phyloP scores from a whole-genome alignment of 73 alveolate species.

The Stentor coeruleus region DNA sequence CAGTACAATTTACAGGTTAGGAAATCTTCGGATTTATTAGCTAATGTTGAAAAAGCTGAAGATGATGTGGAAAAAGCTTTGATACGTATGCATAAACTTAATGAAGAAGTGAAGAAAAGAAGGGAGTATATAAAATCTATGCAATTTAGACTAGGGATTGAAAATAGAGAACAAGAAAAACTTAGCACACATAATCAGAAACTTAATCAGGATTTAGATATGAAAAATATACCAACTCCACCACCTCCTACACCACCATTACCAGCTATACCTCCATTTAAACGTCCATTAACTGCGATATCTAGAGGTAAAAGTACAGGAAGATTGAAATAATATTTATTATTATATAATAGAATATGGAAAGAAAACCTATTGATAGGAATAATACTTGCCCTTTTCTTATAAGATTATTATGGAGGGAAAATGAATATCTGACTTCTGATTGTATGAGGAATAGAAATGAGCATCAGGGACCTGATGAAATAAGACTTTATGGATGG shows the following conservation, averaged over 20 bases:
- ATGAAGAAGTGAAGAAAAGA: neutral
- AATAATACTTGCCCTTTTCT: constrained; percentile 75
- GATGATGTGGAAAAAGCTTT: neutral
- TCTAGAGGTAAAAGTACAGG: no score
- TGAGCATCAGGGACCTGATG: constrained; percentile 28
- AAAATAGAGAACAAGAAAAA: neutral
- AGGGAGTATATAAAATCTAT: neutral
- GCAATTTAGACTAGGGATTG: neutral
- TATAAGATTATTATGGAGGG: constrained; percentile 60
- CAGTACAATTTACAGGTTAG: neutral
- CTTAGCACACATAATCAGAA: no score
- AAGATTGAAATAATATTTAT: no score
- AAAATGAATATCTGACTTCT: constrained; percentile 37
- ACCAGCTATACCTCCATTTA: no score
- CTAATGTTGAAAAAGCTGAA: neutral
- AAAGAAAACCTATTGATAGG: constrained; percentile 45
- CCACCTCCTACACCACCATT: no score
- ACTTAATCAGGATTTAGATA: no score
- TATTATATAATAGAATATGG: neutral
- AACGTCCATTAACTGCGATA: no score
- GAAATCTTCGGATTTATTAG: no score
- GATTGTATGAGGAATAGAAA: constrained; percentile 36
- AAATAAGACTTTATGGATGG: constrained; percentile 71
- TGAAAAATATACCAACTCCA: no score
- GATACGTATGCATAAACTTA: neutral